Percentiles rank a stretch among this genome's conserved stretches.
Conservation (phyloP, 345 rosid genomes). For the Lenwebbia sp. region DNA sequence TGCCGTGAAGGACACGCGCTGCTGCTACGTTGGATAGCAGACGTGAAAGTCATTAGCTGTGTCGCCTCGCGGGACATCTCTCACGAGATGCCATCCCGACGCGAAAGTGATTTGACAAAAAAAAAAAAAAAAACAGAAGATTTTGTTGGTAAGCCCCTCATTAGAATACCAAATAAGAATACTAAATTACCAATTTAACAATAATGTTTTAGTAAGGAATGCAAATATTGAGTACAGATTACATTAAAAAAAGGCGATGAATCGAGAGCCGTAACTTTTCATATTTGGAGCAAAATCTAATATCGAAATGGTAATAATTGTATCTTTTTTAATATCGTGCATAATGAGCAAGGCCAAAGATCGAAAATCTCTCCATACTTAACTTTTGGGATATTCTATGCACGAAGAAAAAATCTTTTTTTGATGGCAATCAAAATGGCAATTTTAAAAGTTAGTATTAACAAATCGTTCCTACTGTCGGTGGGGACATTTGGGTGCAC, state of each 20-base stretch:
- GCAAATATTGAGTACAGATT: background rate
- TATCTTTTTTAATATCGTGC: no score
- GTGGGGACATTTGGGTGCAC: background rate
- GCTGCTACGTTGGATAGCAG: background rate
- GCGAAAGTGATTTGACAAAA: background rate
- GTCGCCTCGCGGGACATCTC: background rate
- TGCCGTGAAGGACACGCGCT: background rate
- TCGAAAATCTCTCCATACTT: background rate
- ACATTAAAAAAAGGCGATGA: background rate
- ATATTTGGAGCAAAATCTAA: background rate
- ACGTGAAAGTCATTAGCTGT: background rate
- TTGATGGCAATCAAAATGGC: background rate
- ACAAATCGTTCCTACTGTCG: background rate
- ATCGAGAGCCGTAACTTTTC: background rate
- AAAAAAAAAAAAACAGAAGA: background rate
- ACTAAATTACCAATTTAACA: background rate
- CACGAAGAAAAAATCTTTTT: background rate
- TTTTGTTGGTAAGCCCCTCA: background rate
- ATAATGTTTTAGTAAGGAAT: background rate
- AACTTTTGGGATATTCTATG: background rate
- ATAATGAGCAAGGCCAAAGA: fast-evolving
- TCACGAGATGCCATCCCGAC: background rate
- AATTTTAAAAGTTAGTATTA: background rate
- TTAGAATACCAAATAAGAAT: background rate
- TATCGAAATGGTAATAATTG: background rate